Evolutionary conservation across 257 asterid species (phyloP), one percentile per base, ranked within the genome.

Genomic region (Fraxinus americana): DNA sequence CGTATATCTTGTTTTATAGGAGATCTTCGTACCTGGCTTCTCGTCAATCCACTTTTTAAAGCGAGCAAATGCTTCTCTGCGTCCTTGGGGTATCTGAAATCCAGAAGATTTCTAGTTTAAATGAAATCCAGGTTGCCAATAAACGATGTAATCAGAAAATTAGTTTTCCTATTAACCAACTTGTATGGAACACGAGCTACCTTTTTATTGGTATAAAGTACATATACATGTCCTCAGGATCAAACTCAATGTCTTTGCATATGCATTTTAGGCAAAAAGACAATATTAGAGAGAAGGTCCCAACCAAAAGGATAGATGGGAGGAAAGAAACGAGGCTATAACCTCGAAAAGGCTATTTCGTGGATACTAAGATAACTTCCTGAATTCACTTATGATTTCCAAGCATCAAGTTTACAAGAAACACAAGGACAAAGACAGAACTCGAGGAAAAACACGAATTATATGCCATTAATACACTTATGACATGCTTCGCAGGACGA

Each of bases 21-120:
- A 11, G 35, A 1, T 45, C 8, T 7, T 5, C 45, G 4, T 71
- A 91, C 98, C 92, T 93, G 98, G 88, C 98, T 89, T 84, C 97
- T 94, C 11, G 97, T 87, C 82, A 94, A 82, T 0, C 98, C 98
- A 81, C 98, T 94, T 83, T 91, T 91, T 75, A 94, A 59, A 34
- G 98, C 97, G 29, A 94, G 93, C 89, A 94, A 85, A 73, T 92
- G 94, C 86, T 94, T 94, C 93, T 94, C 98, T 23, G 97, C 89
- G 81, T 94, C 98, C 82, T 92, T 94, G 1, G 98, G 98, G 72
- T 94, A 94, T 83, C 98, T 94, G 88, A 66, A 84, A 83, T 50
- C 27, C 6, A 5, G 2, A 29, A 59, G 4, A 21, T 78, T 73
- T 54, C 1, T 27, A 5, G 10, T 21, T 52, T 7, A 50, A 16